Percentiles rank a stretch among this genome's conserved stretches.
Conservation (phyloP, 352 stramenopile genomes). For the Globisporangium cylindrosporum region DNA sequence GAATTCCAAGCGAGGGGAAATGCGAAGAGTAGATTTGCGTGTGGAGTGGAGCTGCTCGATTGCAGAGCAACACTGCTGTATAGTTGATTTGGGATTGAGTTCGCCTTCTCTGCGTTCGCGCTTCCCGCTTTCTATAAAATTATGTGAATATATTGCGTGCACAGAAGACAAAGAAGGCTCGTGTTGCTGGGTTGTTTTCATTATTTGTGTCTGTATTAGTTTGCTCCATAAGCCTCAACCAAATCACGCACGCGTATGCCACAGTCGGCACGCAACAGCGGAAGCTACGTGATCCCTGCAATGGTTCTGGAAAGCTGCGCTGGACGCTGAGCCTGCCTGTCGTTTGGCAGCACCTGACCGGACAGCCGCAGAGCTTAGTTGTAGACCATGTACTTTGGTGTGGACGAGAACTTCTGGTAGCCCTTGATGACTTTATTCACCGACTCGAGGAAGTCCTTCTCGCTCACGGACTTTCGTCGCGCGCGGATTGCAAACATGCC, state of each 20-base stretch:
- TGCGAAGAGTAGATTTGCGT: background rate
- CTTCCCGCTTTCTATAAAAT: slow-evolving; percentile 11
- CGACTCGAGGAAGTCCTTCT: slow-evolving; percentile 99
- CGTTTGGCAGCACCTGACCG: background rate
- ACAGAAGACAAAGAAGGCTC: background rate
- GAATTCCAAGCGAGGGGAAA: background rate
- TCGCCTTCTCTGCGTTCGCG: background rate
- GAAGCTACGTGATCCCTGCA: background rate
- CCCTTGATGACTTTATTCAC: slow-evolving; percentile 99
- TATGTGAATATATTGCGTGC: slow-evolving; percentile 20
- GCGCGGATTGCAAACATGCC: slow-evolving; percentile 98
- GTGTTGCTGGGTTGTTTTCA: slow-evolving; percentile 3
- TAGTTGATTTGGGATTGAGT: background rate
- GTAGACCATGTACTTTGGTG: slow-evolving; percentile 99
- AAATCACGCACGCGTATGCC: background rate
- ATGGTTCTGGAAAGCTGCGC: background rate
- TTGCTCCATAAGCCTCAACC: background rate
- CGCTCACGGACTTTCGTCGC: slow-evolving; percentile 97
- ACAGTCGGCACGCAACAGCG: background rate
- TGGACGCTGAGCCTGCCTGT: background rate
- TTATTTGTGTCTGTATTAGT: slow-evolving; percentile 9
- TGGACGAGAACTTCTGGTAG: slow-evolving; percentile 99
- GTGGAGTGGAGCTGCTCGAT: slow-evolving; percentile 1
- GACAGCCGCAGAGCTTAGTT: slow-evolving; percentile 65
- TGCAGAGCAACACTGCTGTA: background rate